These are phyloP conservation scores for Fraxinus platypoda DNA, from an alignment of 305 asterid species.

Conservation along the genomic window DNA sequence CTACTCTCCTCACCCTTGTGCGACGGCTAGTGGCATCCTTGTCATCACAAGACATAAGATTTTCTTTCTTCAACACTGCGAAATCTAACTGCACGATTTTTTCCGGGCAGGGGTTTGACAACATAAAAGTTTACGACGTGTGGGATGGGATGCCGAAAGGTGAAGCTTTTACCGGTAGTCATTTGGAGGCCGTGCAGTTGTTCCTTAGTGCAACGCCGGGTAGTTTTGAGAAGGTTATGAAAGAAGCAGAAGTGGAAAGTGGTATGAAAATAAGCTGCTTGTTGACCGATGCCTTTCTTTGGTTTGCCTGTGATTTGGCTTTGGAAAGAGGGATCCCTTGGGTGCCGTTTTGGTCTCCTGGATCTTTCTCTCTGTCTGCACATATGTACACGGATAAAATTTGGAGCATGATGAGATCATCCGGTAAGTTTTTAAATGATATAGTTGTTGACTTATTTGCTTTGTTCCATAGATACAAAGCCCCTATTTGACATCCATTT, in stretches of 20 bases:
- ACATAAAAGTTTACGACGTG: slow-evolving; percentile 38
- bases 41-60: slow-evolving; percentile 34
- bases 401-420: slow-evolving; percentile 19
- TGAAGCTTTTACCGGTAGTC: slow-evolving; percentile 31
- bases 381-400: slow-evolving; percentile 58
- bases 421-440: slow-evolving; percentile 17
- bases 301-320: slow-evolving; percentile 62
- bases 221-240: slow-evolving; percentile 35
- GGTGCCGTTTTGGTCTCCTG: slow-evolving; percentile 69
- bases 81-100: slow-evolving; percentile 33
- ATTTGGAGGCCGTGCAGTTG: slow-evolving; percentile 43
- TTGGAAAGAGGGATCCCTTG: slow-evolving; percentile 55
- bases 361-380: slow-evolving; percentile 47
- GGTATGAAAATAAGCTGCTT: slow-evolving; percentile 51
- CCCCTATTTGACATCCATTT: too few relatives aligned
- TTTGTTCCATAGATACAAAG: too few relatives aligned
- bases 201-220: slow-evolving; percentile 53
- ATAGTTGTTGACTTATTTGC: not conserved
- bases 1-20: slow-evolving; percentile 51
- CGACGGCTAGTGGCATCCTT: slow-evolving; percentile 34
- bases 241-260: slow-evolving; percentile 45
- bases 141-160: slow-evolving; percentile 59
- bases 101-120: not conserved
- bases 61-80: slow-evolving; percentile 52
- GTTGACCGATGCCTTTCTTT: slow-evolving; percentile 60